Evolutionary conservation across 108 stramenopile species (phyloP), one percentile per base, ranked within the genome.

Genomic region (Fragilaria crotonensis): DNA sequence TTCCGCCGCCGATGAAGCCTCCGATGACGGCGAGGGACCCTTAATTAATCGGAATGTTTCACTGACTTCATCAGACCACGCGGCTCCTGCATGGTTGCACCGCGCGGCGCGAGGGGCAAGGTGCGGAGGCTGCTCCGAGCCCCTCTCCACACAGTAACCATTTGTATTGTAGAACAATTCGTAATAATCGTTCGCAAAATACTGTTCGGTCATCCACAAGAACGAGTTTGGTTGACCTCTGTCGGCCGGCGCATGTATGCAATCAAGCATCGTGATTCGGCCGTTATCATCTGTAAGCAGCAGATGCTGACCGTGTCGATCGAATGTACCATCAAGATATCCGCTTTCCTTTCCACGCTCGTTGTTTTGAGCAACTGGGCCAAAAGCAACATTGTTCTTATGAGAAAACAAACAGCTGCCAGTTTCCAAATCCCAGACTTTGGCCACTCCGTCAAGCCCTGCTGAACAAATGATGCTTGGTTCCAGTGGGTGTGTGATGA

Each of bases 111-210:
- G 63, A 20, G 90, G 90, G 28, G 90, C 90, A 28, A 92, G 67
- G 58, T 92, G 90, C 21, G 90, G 90, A 18, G 90, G 90, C 48
- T 59, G 57, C 45, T 69, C 75, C 33, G 90, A 92, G 9, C 90
- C 90, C 48, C 71, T 60, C 51, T 92, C 90, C 31, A 92, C 69
- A 60, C 87, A 88, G 52, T 88, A 88, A 0, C 90, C 90, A 71
- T 76, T 79, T 22, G 36, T 21, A 66, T 92, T 87, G 48, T 88
- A 89, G 14, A 62, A 56, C 9, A 92, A 59, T n/a, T 92, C 90
- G 57, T 92, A 92, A 57, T 92, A 92, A 53, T 92, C 90, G 53
- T 87, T 92, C 17, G 85, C 78, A 68, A 87, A 92, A 63, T 92
- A 92, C 57, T 92, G 90, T 50, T 92, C 87, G 32, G 57, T 55